These are phyloP conservation scores for Chlorophyllum brunneum DNA, from an alignment of 768 basidiomycete species.

Conservation along the genomic window DNA sequence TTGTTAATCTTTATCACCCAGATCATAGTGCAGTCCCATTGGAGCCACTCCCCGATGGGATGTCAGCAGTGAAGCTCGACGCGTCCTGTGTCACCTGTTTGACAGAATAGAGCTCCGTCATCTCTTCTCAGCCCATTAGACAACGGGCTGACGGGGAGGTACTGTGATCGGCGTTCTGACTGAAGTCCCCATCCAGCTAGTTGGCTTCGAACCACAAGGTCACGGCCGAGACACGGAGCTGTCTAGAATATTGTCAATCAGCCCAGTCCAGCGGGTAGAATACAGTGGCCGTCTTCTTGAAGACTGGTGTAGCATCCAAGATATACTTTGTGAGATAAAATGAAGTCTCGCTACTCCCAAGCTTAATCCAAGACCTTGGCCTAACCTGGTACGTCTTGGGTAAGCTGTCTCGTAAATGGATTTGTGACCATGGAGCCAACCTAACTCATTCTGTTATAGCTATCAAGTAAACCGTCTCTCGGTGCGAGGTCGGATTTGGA, in stretches of 20 bases:
- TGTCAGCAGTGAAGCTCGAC: no score
- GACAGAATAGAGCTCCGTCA: neutral
- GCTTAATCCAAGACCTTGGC: neutral
- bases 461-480: no score
- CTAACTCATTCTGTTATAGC: neutral
- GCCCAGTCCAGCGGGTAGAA: neutral
- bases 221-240: neutral
- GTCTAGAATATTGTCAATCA: neutral
- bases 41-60: no score
- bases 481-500: no score
- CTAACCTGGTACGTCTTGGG: neutral
- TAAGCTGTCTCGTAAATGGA: conserved; percentile 1
- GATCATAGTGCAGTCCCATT: no score
- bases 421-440: neutral
- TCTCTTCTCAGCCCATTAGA: neutral
- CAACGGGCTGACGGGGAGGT: neutral
- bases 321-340: conserved; percentile 9
- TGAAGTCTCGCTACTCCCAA: neutral
- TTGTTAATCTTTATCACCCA: no score
- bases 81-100: neutral
- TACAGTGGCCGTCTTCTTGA: neutral
- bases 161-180: conserved; percentile 7
- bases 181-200: neutral
- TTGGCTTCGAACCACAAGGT: neutral
- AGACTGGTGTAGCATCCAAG: neutral